Conservation (phyloP, 2,329 filamentous ascomycete genomes). For the Byssoonygena ceratinophila region DNA sequence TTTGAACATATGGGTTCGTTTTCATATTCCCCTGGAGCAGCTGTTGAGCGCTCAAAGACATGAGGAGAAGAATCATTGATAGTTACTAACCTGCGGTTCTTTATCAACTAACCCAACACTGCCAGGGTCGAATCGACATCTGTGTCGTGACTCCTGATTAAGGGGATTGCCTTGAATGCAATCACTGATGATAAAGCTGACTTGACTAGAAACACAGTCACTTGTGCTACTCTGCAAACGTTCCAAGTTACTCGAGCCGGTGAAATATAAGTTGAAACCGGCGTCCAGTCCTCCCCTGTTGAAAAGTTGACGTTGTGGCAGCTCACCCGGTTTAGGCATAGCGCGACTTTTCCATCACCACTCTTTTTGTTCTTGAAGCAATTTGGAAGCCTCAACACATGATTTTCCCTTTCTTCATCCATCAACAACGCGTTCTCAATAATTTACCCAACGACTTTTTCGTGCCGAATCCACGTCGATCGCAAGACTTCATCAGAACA, state of each 20-base stretch:
- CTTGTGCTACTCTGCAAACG: background rate
- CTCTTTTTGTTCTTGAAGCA: conserved; percentile 27
- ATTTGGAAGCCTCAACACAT: conserved; percentile 22
- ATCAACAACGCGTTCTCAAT: conserved; percentile 32
- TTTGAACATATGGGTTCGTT: background rate
- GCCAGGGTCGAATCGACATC: background rate
- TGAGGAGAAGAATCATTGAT: background rate
- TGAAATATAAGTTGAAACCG: no score
- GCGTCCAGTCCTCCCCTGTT: background rate
- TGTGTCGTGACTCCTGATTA: background rate
- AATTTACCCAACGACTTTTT: conserved; percentile 4
- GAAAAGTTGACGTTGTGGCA: conserved; percentile 9
- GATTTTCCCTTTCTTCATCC: conserved; percentile 27
- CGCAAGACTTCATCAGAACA: conserved; percentile 18
- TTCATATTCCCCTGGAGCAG: background rate
- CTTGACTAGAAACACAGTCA: background rate
- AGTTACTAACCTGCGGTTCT: background rate
- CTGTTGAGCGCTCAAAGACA: background rate
- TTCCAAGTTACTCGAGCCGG: background rate
- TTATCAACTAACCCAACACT: background rate
- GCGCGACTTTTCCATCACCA: conserved; percentile 20
- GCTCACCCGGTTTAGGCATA: conserved; percentile 29
- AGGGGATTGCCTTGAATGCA: background rate
- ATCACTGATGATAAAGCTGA: conserved; percentile 4
- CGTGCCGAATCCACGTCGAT: conserved; percentile 22